Base-by-base conservation (phyloP, 1,284 basidiomycete species). In the Porodaedalea pini region DNA sequence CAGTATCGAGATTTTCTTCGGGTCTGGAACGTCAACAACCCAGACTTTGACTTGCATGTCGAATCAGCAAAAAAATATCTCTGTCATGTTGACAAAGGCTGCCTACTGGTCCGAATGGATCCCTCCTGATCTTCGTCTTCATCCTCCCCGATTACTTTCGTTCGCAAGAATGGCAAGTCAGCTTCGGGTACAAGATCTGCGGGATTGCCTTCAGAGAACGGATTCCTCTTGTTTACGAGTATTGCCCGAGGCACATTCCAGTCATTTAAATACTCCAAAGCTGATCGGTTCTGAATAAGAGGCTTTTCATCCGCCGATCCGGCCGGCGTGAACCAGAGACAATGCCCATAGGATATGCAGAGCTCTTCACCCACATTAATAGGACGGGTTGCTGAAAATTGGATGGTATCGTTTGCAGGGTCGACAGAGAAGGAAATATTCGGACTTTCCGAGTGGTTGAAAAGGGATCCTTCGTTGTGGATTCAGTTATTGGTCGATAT, bases 11-110 rank as follows among this genome's bases (percentile, higher is more conserved):
- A 85, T 87, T 58, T 84, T 70, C 44, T 77, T 79, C 15, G 79
- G 78, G 62, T 91, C 81, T 0, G 81, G 78, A n/a, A 96, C 80
- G 65, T 94, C 87, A n/a, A 94, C 83, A 6, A 84, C 86, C 92
- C 93, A 97, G 45, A 87, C 87, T 37, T 83, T 73, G 50, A 87
- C 85, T 83, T 61, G 25, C 47, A 56, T 62, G 54, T 37, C 36
- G 10, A 21, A 44, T 56, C 21, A 50, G 36, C 21, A 57, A 36
- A 54, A 15, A 23, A 41, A 45, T 49, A 48, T 21, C 53, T 21
- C 45, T 23, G 23, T 53, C 54, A 45, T 21, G 31, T 31, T 44
- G 39, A 32, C 44, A 49, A n/a, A 23, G 36, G 51, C 47, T n/a
- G 69, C 73, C 44, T 62, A 85, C 88, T 74, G 63, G 81, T 88